These are phyloP conservation scores for Gymnopilus junonius DNA, from an alignment of 768 basidiomycete species.

Conservation along the genomic window DNA sequence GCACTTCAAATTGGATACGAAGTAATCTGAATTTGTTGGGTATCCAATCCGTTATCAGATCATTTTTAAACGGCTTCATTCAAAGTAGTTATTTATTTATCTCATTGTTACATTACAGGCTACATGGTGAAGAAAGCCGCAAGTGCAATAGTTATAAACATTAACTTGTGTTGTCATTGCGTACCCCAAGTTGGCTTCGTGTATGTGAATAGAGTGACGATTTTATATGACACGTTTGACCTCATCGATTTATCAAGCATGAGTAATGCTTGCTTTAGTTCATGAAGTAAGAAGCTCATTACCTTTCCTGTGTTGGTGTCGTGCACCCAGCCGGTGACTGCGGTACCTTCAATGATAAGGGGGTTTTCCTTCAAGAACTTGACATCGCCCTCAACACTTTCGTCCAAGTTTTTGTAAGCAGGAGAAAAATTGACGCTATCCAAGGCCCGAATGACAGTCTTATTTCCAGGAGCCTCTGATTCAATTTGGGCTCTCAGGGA, in stretches of 20 bases:
- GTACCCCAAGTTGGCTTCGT: no score
- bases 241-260: neutral
- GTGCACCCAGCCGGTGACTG: conserved; percentile 70
- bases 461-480: conserved; percentile 41
- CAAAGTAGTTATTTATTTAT: no score
- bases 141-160: no score
- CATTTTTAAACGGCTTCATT: no score
- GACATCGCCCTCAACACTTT: conserved; percentile 62
- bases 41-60: no score
- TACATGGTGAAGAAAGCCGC: no score
- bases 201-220: no score
- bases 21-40: no score
- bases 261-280: no score
- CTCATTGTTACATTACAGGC: no score
- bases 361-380: conserved; percentile 59
- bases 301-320: conserved; percentile 68
- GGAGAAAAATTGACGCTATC: conserved; percentile 56
- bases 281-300: neutral
- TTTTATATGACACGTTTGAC: neutral
- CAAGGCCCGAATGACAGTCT: conserved; percentile 30
- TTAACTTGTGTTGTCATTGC: no score
- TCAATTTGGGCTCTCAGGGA: conserved; percentile 55
- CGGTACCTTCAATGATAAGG: conserved; percentile 55
- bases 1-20: no score
- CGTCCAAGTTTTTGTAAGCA: conserved; percentile 52